Conservation (phyloP, 2,329 filamentous ascomycete species). For the Mollisiaceae sp. region DNA sequence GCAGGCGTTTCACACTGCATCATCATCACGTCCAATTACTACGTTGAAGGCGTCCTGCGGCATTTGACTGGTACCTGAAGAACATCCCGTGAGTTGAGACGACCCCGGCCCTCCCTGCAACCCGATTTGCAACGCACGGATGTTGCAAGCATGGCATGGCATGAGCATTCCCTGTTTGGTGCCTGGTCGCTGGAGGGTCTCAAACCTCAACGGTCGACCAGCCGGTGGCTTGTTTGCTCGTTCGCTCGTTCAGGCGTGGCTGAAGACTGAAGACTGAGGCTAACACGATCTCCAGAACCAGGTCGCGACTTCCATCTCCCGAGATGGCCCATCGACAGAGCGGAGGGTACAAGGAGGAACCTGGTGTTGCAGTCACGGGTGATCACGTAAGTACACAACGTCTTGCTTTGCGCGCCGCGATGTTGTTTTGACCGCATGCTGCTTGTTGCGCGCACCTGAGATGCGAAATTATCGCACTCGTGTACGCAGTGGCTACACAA, state of each 20-base stretch:
- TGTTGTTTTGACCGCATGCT: conserved; percentile 22
- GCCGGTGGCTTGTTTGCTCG: no score
- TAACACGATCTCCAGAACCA: conserved; percentile 30
- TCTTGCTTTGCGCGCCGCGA: conserved; percentile 2
- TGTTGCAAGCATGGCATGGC: conserved; percentile 36
- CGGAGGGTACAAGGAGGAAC: conserved; percentile 52
- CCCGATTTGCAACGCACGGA: conserved; percentile 34
- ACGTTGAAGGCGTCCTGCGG: conserved; percentile 20
- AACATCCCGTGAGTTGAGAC: conserved; percentile 35
- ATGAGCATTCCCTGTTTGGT: conserved; percentile 32
- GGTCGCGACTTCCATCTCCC: conserved; percentile 27
- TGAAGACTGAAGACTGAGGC: conserved; percentile 25
- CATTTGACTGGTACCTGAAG: conserved; percentile 17
- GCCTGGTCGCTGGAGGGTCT: conserved; percentile 13
- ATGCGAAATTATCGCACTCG: conserved; percentile 12
- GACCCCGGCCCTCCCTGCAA: conserved; percentile 27
- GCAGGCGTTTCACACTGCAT: conserved; percentile 34
- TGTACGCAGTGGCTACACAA: conserved; percentile 27
- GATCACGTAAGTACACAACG: conserved; percentile 50
- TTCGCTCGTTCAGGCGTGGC: conserved; percentile 14
- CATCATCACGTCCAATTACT: conserved; percentile 23
- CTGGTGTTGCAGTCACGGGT: conserved; percentile 43
- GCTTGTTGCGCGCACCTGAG: conserved; percentile 30
- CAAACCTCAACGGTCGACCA: conserved; percentile 27
- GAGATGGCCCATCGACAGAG: conserved; percentile 43